Evolutionary conservation across 352 stramenopile species (phyloP), one percentile per base, ranked within the genome.

Genomic region (Phytophthora crassamura): DNA sequence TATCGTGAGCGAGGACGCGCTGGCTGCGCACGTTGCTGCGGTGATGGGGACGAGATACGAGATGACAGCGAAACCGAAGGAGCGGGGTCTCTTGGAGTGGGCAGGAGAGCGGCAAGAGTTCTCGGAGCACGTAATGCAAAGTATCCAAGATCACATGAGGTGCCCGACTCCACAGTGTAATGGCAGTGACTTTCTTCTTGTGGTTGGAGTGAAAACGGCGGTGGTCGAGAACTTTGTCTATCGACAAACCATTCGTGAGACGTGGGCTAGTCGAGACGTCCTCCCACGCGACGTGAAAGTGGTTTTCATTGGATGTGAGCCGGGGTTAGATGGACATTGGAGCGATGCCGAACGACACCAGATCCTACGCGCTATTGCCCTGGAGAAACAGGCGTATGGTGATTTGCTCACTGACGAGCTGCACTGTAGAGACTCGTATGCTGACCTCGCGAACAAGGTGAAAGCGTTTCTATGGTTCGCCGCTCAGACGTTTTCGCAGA

Each of bases 391-490:
- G 1, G 30, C 35, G 15, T 85, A 65, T 39, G 64, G 64, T 1
- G 77, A 84, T 36, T 30, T 88, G 25, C 54, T 88, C 5, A 82
- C 72, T 3, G 41, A 77, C 9, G 70, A 89, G 18, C 59, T 90
- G 22, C 34, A 62, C n/a, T 87, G 81, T 36, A 56, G 68, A 18
- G 81, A 90, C 51, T 78, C 69, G 18, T 92, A 90, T 45, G 25
- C 45, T n/a, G 39, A 70, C 5, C 64, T 90, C 14, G 41, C 82
- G 0, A 68, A 78, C 53, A 89, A 92, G 35, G 74, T 83, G 8
- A 82, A 83, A 25, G 64, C 72, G 34, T 92, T 92, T 32, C 49
- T 88, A 57, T 57, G 59, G 7, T 85, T 77, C 50, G 65, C 65
- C 0, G 15, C 35, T 7, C 1, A 50, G 7, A 39, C 0, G 2